phyloP scores from a whole-genome alignment of 768 basidiomycete species.

The Lactifluus piperatus region DNA sequence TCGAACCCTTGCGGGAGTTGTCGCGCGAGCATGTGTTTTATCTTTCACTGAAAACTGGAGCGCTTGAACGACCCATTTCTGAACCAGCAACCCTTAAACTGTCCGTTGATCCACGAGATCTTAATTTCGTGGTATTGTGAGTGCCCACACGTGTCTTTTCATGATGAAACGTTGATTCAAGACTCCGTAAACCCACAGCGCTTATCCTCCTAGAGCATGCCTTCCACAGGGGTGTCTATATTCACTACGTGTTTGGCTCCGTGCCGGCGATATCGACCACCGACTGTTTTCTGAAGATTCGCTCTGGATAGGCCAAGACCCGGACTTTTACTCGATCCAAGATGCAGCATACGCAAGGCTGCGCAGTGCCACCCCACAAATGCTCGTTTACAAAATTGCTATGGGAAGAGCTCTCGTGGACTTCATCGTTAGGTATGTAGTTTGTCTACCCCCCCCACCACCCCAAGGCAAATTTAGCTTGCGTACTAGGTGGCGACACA shows the following conservation, averaged over 20 bases:
- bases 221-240: constrained; percentile 46
- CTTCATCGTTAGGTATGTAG: constrained; percentile 43
- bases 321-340: constrained; percentile 49
- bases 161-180: background rate
- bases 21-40: constrained; percentile 39
- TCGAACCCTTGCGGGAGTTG: constrained; percentile 19
- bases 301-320: constrained; percentile 58
- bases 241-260: constrained; percentile 57
- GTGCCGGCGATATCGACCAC: constrained; percentile 48
- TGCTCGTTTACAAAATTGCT: constrained; percentile 45
- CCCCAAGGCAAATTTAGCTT: background rate
- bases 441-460: background rate
- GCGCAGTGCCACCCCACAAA: constrained; percentile 34
- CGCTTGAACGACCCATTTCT: constrained; percentile 45
- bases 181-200: constrained; percentile 27
- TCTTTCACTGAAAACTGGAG: constrained; percentile 45
- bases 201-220: constrained; percentile 50
- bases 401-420: constrained; percentile 50
- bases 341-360: constrained; percentile 49
- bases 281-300: constrained; percentile 57
- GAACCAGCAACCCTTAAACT: constrained; percentile 40
- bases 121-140: constrained; percentile 59
- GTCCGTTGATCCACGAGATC: constrained; percentile 41
- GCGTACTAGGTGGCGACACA: constrained; percentile 39
- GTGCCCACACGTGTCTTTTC: constrained; percentile 17